Evolutionary conservation across 2,329 filamentous ascomycete genomes (phyloP).

Genomic region (Ophiosphaerella herpotricha): DNA sequence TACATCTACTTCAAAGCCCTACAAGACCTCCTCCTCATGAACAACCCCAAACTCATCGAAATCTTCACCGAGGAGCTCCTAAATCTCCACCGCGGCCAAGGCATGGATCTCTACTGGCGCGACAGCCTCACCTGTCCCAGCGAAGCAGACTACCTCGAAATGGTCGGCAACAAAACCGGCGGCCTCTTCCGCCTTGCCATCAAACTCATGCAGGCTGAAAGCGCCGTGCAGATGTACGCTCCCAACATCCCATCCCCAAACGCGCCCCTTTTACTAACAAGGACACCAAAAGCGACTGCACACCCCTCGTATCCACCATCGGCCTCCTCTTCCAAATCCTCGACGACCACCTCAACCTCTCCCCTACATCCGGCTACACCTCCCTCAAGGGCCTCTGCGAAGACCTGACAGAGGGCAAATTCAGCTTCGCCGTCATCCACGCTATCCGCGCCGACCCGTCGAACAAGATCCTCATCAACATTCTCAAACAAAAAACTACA

Average conservation of each 20-base stretch:
- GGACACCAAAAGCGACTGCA: constrained; percentile 63
- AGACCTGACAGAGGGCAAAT: constrained; percentile 95
- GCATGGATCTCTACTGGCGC: constrained; percentile 90
- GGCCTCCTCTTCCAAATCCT: constrained; percentile 89
- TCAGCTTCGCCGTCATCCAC: constrained; percentile 94
- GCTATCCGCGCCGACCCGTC: constrained; percentile 77
- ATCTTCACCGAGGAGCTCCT: constrained; percentile 83
- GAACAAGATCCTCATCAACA: constrained; percentile 84
- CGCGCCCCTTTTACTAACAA: constrained; percentile 1
- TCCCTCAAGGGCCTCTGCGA: constrained; percentile 93
- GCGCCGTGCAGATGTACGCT: constrained; percentile 50
- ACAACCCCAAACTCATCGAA: constrained; percentile 67
- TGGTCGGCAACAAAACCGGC: constrained; percentile 90
- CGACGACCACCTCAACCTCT: constrained; percentile 91
- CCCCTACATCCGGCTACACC: constrained; percentile 63
- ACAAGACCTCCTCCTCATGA: constrained; percentile 72
- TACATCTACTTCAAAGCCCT: constrained; percentile 85
- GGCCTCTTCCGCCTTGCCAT: constrained; percentile 83
- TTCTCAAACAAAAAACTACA: constrained; percentile 84
- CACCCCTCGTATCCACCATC: constrained; percentile 82
- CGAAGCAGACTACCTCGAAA: constrained; percentile 90
- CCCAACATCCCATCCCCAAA: too few species aligned
- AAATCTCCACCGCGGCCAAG: constrained; percentile 84
- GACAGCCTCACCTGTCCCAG: constrained; percentile 82
- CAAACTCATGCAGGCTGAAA: constrained; percentile 85